phyloP scores from a whole-genome alignment of 2,329 filamentous ascomycete genomes.

The Phoma sp. region DNA sequence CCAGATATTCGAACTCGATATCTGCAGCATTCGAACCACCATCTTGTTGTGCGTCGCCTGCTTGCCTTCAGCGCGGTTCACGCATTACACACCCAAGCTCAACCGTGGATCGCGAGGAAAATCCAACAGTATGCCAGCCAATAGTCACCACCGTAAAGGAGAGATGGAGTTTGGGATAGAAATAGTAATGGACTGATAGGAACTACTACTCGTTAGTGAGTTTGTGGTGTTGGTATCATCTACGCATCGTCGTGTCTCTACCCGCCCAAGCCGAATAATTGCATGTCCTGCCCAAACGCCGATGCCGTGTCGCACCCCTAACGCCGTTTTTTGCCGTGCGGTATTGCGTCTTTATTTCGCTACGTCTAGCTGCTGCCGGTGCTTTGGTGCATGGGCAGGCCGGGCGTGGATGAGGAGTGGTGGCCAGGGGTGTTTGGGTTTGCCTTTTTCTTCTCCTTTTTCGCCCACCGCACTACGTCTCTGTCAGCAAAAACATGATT shows the following conservation, averaged over 20 bases:
- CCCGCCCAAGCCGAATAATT: neutral
- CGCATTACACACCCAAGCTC: too few relatives aligned
- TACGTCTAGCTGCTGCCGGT: conserved; percentile 39
- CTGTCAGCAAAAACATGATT: neutral
- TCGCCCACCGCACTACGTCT: conserved; percentile 62
- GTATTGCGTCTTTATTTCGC: neutral
- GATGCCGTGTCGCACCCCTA: neutral
- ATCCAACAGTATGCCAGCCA: too few relatives aligned
- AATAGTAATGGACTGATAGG: too few relatives aligned
- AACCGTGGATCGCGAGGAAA: too few relatives aligned
- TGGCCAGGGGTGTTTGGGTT: conserved; percentile 22
- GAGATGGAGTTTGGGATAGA: too few relatives aligned
- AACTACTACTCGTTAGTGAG: neutral
- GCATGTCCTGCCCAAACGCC: conserved; percentile 1
- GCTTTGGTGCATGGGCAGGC: conserved; percentile 38
- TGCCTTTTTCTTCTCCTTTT: conserved; percentile 77
- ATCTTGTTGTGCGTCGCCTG: too few relatives aligned
- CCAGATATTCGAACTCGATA: too few relatives aligned
- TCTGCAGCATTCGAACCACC: too few relatives aligned
- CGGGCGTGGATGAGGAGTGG: conserved; percentile 27
- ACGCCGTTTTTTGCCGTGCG: neutral
- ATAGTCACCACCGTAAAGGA: too few relatives aligned
- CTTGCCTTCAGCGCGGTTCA: too few relatives aligned
- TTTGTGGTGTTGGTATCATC: conserved; percentile 2
- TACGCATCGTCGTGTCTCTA: neutral